A percentile compares a stretch with the other conserved stretches of the same genome.
phyloP scores from a whole-genome alignment of 257 asterid genomes.

The Gentiana dahurica region DNA sequence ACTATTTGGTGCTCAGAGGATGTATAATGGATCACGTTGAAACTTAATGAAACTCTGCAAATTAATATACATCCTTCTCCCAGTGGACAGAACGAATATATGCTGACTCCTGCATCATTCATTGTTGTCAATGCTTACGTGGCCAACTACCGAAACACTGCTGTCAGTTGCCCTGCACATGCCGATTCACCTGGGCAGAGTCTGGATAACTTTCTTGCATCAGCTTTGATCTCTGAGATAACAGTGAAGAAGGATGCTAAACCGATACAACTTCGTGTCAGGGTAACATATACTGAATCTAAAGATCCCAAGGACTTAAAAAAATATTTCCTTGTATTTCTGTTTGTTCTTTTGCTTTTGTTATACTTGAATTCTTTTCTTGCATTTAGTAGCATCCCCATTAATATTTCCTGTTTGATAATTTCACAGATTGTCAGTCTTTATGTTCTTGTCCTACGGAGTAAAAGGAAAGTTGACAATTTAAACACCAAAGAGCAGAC shows the following conservation, averaged over 20 bases:
- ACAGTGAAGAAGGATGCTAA: constrained; percentile 23
- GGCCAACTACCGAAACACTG: constrained; percentile 14
- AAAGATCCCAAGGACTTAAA: background rate
- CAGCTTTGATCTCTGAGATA: constrained; percentile 42
- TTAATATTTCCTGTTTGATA: too few relatives aligned
- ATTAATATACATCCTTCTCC: constrained; percentile 7
- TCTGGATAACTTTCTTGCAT: constrained; percentile 20
- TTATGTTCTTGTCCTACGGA: constrained; percentile 50
- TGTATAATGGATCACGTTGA: too few relatives aligned
- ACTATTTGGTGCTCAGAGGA: too few relatives aligned
- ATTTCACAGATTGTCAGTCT: constrained; percentile 52
- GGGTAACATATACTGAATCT: constrained; percentile 36
- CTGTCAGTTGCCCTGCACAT: constrained; percentile 20
- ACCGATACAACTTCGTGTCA: constrained; percentile 52
- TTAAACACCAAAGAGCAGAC: constrained; percentile 18
- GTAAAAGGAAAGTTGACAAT: constrained; percentile 14
- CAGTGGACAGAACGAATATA: constrained; percentile 51
- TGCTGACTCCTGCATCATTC: constrained; percentile 63
- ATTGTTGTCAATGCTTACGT: constrained; percentile 43
- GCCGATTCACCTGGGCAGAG: constrained; percentile 18
- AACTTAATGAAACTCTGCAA: background rate
- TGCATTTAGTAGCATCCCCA: background rate
- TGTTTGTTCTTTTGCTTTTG: background rate
- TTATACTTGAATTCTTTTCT: constrained; percentile 1
- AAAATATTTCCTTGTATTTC: background rate